phyloP scores from a whole-genome alignment of 805 yeast species.

The Lipomyces yamanashiensis region DNA sequence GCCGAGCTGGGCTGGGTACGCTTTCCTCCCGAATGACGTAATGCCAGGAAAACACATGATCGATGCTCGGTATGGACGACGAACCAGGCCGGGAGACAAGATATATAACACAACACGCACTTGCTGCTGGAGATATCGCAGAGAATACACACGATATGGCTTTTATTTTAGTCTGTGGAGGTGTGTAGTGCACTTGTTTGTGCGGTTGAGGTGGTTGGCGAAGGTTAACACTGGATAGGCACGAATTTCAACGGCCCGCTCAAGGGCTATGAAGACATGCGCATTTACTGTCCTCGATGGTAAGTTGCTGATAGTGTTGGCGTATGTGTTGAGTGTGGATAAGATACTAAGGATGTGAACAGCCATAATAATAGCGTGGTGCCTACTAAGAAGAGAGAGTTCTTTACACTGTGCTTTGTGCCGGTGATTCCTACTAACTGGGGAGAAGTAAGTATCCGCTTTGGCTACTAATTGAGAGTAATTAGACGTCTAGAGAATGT shows the following conservation, averaged over 20 bases:
- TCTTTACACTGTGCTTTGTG: constrained; percentile 44
- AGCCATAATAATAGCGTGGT: constrained; percentile 24
- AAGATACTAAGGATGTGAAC: not conserved
- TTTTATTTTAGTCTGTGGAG: constrained; percentile 34
- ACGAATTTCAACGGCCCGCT: constrained; percentile 36
- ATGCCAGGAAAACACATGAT: too few relatives aligned
- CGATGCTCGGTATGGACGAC: too few relatives aligned
- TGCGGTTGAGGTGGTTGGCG: constrained; percentile 4
- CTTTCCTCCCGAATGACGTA: too few relatives aligned
- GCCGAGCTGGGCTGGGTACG: too few relatives aligned
- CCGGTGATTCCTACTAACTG: constrained; percentile 43
- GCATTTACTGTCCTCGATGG: constrained; percentile 43
- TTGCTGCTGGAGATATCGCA: not conserved
- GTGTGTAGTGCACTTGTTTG: constrained; percentile 24
- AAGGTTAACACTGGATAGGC: constrained; percentile 14
- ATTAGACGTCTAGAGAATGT: too few relatives aligned
- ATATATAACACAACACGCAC: not conserved
- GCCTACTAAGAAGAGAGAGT: constrained; percentile 40
- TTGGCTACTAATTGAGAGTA: too few relatives aligned
- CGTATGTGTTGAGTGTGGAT: not conserved
- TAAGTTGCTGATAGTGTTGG: constrained; percentile 1
- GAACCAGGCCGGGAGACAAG: too few relatives aligned
- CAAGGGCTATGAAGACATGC: constrained; percentile 38
- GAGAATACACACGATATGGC: constrained; percentile 13
- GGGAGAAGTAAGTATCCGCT: constrained; percentile 31